A percentile compares a stretch with the other conserved stretches of the same genome.
These are phyloP conservation scores for Apiospora rasikravindrae DNA, from an alignment of 2,329 filamentous ascomycete genomes.

Conservation along the genomic window DNA sequence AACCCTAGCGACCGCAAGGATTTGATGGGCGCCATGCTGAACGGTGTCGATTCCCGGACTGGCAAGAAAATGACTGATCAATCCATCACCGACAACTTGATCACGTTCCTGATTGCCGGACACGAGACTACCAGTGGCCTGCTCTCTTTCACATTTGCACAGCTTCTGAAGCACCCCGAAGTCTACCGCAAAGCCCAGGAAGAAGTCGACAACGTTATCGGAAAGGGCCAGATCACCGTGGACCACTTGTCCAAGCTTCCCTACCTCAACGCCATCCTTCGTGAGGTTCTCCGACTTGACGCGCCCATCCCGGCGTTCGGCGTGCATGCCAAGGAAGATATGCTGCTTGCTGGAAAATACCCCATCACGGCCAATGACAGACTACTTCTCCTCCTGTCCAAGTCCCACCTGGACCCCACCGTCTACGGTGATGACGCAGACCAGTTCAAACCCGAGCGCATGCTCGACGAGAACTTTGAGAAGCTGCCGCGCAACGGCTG, in stretches of 20 bases:
- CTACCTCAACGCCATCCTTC: constrained; percentile 57
- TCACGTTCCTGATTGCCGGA: constrained; percentile 45
- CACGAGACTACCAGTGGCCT: constrained; percentile 62
- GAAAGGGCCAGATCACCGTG: constrained; percentile 48
- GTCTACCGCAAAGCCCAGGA: constrained; percentile 53
- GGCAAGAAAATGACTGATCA: constrained; percentile 67
- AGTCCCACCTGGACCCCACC: constrained; percentile 58
- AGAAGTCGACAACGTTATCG: constrained; percentile 59
- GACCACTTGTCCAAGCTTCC: constrained; percentile 55
- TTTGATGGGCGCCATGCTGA: constrained; percentile 72
- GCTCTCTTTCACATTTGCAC: constrained; percentile 54
- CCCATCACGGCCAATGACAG: constrained; percentile 49
- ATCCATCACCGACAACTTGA: constrained; percentile 71
- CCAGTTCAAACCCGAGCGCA: constrained; percentile 65
- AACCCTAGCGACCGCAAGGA: constrained; percentile 65
- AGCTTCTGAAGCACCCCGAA: constrained; percentile 55
- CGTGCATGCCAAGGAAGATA: constrained; percentile 47
- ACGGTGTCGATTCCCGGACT: constrained; percentile 70
- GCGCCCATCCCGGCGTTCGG: constrained; percentile 56
- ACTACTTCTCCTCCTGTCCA: constrained; percentile 51
- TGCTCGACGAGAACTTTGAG: constrained; percentile 59
- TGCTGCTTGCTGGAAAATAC: constrained; percentile 60
- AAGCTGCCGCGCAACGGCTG: constrained; percentile 45
- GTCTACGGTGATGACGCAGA: constrained; percentile 63
- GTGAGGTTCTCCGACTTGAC: constrained; percentile 59